Evolutionary conservation across 2,329 filamentous ascomycete species (phyloP).

Genomic region (Xylaria sp.): DNA sequence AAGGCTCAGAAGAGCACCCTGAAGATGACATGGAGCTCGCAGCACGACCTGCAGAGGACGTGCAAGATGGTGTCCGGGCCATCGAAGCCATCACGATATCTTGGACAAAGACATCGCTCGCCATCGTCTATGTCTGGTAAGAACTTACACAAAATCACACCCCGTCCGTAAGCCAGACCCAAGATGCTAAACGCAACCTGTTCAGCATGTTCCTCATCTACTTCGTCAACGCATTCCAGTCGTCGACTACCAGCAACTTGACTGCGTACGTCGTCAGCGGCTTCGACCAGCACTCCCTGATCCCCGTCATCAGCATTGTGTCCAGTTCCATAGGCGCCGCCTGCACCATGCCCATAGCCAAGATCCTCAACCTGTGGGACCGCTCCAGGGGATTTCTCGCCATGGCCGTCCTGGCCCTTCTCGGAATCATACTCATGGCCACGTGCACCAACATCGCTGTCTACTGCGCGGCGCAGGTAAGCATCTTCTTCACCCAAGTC

Average conservation of each 20-base stretch:
- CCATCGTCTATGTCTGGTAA: slow-evolving; percentile 44
- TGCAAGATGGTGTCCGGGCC: slow-evolving; percentile 46
- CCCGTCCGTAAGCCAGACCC: not conserved
- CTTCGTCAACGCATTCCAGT: slow-evolving; percentile 45
- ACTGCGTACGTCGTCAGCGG: slow-evolving; percentile 44
- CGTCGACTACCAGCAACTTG: slow-evolving; percentile 39
- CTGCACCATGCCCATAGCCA: slow-evolving; percentile 59
- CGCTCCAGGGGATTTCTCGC: slow-evolving; percentile 57
- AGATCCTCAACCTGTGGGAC: slow-evolving; percentile 61
- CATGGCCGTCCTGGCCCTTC: slow-evolving; percentile 48
- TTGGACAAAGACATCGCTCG: slow-evolving; percentile 43
- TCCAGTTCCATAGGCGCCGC: slow-evolving; percentile 52
- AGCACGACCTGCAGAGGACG: too few species aligned
- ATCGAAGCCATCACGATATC: slow-evolving; percentile 48
- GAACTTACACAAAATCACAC: not conserved
- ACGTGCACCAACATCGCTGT: slow-evolving; percentile 42
- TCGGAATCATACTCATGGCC: slow-evolving; percentile 60
- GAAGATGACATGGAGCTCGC: too few species aligned
- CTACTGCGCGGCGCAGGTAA: slow-evolving; percentile 47
- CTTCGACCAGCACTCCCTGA: slow-evolving; percentile 49
- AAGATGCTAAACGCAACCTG: slow-evolving; percentile 2
- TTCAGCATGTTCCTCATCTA: slow-evolving; percentile 46
- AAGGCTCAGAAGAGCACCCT: too few species aligned
- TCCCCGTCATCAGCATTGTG: slow-evolving; percentile 50
- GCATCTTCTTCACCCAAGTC: too few species aligned